Percentiles rank a stretch among this genome's conserved stretches.
These are phyloP conservation scores for Bryoerythrophyllum caledonicum DNA, from an alignment of 225 moss, liverwort and hornwort species.

Conservation along the genomic window DNA sequence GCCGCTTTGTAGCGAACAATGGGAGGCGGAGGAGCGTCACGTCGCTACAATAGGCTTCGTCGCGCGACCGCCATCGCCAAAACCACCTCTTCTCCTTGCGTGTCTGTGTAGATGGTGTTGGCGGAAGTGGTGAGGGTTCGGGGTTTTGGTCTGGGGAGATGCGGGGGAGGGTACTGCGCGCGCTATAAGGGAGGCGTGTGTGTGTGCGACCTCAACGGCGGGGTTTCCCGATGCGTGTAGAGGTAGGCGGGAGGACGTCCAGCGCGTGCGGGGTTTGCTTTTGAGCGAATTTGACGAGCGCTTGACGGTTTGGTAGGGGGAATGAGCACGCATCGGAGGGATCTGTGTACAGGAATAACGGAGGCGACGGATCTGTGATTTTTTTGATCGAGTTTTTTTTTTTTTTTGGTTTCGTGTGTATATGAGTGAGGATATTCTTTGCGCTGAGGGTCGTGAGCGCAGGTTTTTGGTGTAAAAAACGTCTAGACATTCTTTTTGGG, in stretches of 20 bases:
- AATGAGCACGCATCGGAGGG: constrained; percentile 20
- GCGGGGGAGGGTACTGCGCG: constrained; percentile 38
- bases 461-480: constrained; percentile 27
- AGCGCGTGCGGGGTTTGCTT: too few relatives aligned
- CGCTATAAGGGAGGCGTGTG: constrained; percentile 46
- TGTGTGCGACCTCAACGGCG: constrained; percentile 32
- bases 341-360: constrained; percentile 41
- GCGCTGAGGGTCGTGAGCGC: constrained; percentile 6
- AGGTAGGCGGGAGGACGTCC: too few relatives aligned
- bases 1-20: too few relatives aligned
- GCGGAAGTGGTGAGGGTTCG: constrained; percentile 43
- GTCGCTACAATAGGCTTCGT: constrained; percentile 42
- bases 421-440: neutral
- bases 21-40: neutral
- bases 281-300: too few relatives aligned
- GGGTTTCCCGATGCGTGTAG: constrained; percentile 37
- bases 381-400: constrained; percentile 4
- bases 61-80: constrained; percentile 13
- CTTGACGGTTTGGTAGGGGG: too few relatives aligned
- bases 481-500: constrained; percentile 25
- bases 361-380: constrained; percentile 30
- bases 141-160: constrained; percentile 52
- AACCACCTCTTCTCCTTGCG: neutral
- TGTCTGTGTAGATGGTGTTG: constrained; percentile 33
- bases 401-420: constrained; percentile 26